Evolutionary conservation across 2,329 filamentous ascomycete genomes (phyloP).

Genomic region (Trematosphaeria pertusa): DNA sequence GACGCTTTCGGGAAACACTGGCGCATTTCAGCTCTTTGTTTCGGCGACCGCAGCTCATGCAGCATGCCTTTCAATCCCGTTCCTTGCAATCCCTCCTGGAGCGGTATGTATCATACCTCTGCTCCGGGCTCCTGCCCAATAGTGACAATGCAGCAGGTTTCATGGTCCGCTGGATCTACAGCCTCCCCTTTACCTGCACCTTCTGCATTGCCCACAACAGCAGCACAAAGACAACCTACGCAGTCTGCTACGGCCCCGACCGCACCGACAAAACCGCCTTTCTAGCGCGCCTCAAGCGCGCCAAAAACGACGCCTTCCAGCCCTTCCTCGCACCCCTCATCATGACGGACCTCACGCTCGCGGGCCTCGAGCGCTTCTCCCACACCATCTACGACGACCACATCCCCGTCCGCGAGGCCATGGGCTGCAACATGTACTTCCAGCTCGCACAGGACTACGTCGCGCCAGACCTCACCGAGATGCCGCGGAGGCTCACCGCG

Average conservation of each 20-base stretch:
- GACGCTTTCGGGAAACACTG: too few relatives aligned
- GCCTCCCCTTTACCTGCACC: slow-evolving; percentile 1
- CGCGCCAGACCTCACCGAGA: slow-evolving; percentile 3
- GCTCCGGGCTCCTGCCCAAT: too few relatives aligned
- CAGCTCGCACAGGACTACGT: neutral
- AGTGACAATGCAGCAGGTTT: too few relatives aligned
- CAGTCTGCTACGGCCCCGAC: neutral
- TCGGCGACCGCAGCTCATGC: too few relatives aligned
- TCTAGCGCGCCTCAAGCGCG: neutral
- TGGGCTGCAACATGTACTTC: slow-evolving; percentile 13
- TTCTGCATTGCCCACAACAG: slow-evolving; percentile 1
- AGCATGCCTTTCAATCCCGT: too few relatives aligned
- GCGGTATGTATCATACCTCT: too few relatives aligned
- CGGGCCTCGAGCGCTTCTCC: slow-evolving; percentile 2
- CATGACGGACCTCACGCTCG: slow-evolving; percentile 7
- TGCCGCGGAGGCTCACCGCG: slow-evolving; percentile 10
- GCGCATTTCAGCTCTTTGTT: too few relatives aligned
- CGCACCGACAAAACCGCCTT: neutral
- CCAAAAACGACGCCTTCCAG: slow-evolving; percentile 6
- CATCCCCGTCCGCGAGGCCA: slow-evolving; percentile 8
- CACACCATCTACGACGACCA: slow-evolving; percentile 4
- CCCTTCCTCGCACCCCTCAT: slow-evolving; percentile 2
- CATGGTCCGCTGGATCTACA: slow-evolving; percentile 1
- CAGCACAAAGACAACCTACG: neutral
- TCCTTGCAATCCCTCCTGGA: too few relatives aligned